Percentiles rank a stretch among this genome's conserved stretches.
These are phyloP conservation scores for Tilletia indica DNA, from an alignment of 1,284 basidiomycete species.

Conservation along the genomic window DNA sequence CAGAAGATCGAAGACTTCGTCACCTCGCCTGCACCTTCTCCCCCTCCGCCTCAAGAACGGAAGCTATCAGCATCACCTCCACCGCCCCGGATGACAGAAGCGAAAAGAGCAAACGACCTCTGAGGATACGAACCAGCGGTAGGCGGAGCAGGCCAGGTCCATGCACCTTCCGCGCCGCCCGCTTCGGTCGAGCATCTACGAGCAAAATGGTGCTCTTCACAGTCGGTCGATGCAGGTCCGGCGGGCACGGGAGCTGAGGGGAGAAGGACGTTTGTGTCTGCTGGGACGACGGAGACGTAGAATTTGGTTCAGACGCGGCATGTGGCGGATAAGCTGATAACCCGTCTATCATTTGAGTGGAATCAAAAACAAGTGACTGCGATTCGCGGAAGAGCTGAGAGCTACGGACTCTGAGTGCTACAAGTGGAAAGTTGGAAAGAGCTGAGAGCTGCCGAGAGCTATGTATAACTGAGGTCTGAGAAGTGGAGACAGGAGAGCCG, in stretches of 20 bases:
- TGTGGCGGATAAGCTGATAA: conserved; percentile 49
- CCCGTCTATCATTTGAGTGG: too few species aligned
- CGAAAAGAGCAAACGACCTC: background rate
- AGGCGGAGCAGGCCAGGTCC: conserved; percentile 41
- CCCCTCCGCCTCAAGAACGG: background rate
- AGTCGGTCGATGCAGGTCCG: conserved; percentile 41
- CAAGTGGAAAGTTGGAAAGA: too few species aligned
- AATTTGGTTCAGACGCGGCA: conserved; percentile 40
- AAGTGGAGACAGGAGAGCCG: too few species aligned
- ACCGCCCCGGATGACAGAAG: background rate
- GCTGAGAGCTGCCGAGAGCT: too few species aligned
- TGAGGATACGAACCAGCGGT: conserved; percentile 42
- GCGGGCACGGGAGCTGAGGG: conserved; percentile 32
- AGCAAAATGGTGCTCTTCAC: conserved; percentile 42
- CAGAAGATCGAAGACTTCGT: conserved; percentile 39
- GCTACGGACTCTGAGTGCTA: too few species aligned
- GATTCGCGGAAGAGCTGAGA: too few species aligned
- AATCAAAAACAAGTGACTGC: too few species aligned
- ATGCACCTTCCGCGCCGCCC: conserved; percentile 45
- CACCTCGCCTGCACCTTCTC: conserved; percentile 30
- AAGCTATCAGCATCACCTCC: conserved; percentile 1
- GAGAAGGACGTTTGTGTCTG: conserved; percentile 44
- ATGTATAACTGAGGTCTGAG: too few species aligned
- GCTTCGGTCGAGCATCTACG: conserved; percentile 33
- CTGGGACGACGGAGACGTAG: conserved; percentile 52